Percentiles rank a stretch among this genome's conserved stretches.
phyloP scores from a whole-genome alignment of 163 green algal species.

The Dunaliella salina region DNA sequence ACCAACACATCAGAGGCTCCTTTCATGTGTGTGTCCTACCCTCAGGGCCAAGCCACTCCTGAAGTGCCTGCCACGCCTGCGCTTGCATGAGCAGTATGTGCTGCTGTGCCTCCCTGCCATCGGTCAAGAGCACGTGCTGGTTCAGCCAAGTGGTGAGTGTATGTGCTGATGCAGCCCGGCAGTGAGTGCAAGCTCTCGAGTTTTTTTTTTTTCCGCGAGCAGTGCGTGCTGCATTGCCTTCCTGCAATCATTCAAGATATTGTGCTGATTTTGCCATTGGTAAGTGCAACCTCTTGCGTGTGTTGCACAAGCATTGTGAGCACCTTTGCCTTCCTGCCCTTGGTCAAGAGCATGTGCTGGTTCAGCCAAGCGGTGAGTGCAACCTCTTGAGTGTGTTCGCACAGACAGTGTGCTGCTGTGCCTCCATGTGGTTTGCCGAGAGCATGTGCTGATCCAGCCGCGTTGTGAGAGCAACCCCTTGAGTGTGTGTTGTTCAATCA shows the following conservation, averaged over 20 bases:
- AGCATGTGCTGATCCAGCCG: no score
- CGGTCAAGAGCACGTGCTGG: constrained; percentile 66
- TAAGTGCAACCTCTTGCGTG: no score
- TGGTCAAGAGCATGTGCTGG: constrained; percentile 59
- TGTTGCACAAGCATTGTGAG: no score
- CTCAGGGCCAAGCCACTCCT: constrained; percentile 6
- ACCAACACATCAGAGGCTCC: no score
- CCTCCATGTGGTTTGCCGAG: no score
- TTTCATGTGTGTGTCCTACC: no score
- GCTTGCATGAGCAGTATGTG: constrained; percentile 41
- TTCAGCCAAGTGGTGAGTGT: neutral
- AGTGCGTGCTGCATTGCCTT: constrained; percentile 52
- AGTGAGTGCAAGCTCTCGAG: neutral
- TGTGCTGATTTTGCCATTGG: no score
- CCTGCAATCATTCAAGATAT: no score
- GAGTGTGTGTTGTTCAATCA: no score
- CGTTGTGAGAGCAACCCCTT: no score
- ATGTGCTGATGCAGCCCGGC: constrained; percentile 41
- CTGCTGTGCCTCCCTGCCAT: constrained; percentile 59
- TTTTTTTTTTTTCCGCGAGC: constrained; percentile 6
- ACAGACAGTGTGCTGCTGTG: no score
- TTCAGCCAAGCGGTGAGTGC: neutral
- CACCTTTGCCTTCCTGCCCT: constrained; percentile 59
- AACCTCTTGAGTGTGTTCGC: no score
- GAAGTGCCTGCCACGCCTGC: constrained; percentile 21